Base-by-base conservation (phyloP, 352 stramenopile species). In the Globisporangium nagaii region DNA sequence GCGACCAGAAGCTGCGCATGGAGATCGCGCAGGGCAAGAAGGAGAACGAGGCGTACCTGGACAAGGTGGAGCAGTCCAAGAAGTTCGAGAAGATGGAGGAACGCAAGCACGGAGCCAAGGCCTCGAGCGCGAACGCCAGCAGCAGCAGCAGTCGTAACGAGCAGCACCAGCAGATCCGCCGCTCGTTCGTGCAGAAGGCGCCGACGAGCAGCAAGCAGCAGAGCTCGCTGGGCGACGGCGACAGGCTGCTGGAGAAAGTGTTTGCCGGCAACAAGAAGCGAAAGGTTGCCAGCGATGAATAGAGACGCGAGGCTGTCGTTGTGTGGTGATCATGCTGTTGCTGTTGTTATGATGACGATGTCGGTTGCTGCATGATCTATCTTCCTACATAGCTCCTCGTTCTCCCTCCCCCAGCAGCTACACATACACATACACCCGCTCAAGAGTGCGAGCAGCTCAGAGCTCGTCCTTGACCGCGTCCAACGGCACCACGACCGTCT, bases 21-120 rank as follows among this genome's bases (percentile, higher is more conserved):
- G 80, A 94, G 63, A 93, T 96, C 46, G 75, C 86, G 24, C 83
- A 96, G 64, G 74, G 53, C 49, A 90, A 89, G 70, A 94, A 94
- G 63, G 76, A 90, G 56, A 93, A 96, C 64, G 79, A 92, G 39
- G 71, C 73, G 52, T 96, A 93, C 54, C 58, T 96, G 46, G 86
- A 93, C 55, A 84, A 85, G 36, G 84, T 96, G 42, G 81, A 95
- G 39, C 79, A 93, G 64, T 88, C 81, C 19, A 95, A 95, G 54
- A 67, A 88, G 62, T 84, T 92, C 49, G 70, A 89, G 22, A 89
- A 88, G 60, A 93, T 94, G 78, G 83, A 89, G 35, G 75, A 87
- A 52, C 81, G 81, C 51, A 93, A 93, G 75, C 51, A 65, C 34
- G 56, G 57, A n/a, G n/a, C n/a, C n/a, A n/a, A n/a, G n/a, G n/a